Evolutionary conservation across 805 yeast species (phyloP).

Genomic region (Yamadazyma nakazawae): DNA sequence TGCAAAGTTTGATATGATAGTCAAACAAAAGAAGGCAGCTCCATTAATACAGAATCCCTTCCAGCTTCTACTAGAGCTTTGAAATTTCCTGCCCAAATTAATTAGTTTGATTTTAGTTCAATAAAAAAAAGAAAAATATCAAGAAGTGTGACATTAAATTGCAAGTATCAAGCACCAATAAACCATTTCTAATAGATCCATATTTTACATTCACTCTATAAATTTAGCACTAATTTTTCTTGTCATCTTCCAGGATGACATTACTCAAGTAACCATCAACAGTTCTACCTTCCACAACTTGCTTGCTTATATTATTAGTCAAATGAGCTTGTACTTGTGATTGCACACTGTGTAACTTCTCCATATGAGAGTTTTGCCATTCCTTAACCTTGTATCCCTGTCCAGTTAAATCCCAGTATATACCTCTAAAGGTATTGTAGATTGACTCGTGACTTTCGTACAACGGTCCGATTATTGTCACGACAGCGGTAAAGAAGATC

Average conservation of each 20-base stretch:
- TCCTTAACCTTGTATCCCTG: conserved; percentile 66
- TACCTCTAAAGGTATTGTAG: conserved; percentile 63
- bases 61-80: no score
- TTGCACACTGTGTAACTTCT: conserved; percentile 68
- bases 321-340: conserved; percentile 51
- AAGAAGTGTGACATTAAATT: no score
- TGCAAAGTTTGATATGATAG: neutral
- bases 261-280: conserved; percentile 11
- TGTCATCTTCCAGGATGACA: conserved; percentile 18
- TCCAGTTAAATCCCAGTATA: conserved; percentile 83
- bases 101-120: neutral
- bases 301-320: conserved; percentile 5
- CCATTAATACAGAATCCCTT: neutral
- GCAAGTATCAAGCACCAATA: neutral
- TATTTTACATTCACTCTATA: neutral
- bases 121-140: no score
- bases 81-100: no score
- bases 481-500: conserved; percentile 64
- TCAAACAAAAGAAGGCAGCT: no score
- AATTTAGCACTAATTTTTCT: conserved; percentile 8
- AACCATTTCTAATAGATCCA: neutral
- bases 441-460: conserved; percentile 72
- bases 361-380: conserved; percentile 77
- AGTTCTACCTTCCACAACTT: conserved; percentile 25
- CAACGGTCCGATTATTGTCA: conserved; percentile 67